These are phyloP conservation scores for Cytospora chrysosperma DNA, from an alignment of 2,329 filamentous ascomycete species.

Conservation along the genomic window DNA sequence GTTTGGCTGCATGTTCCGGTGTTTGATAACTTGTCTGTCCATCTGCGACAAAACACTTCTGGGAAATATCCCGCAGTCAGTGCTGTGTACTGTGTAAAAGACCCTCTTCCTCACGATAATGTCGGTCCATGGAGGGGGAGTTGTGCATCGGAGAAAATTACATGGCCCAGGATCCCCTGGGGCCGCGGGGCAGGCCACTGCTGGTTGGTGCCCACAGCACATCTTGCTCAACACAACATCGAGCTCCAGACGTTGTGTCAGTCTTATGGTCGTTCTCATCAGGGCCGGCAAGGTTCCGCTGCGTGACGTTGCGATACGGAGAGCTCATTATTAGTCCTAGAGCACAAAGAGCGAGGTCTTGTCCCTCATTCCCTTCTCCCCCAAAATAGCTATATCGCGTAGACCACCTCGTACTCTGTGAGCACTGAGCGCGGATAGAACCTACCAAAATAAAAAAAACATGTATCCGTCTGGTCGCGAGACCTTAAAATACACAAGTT, in stretches of 20 bases:
- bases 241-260: not conserved
- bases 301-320: not conserved
- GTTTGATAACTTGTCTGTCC: conserved; percentile 15
- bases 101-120: not conserved
- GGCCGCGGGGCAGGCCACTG: not conserved
- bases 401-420: not conserved
- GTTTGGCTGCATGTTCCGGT: not conserved
- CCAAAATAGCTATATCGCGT: too few species aligned
- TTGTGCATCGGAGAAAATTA: not conserved
- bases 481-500: not conserved
- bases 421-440: not conserved
- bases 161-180: not conserved
- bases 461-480: conserved; percentile 7
- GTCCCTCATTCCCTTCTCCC: not conserved
- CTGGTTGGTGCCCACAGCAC: not conserved
- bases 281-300: not conserved
- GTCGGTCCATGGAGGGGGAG: not conserved
- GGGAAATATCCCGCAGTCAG: not conserved
- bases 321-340: not conserved
- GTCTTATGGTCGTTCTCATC: not conserved
- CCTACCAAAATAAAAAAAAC: too few species aligned
- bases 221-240: not conserved
- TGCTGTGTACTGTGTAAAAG: not conserved
- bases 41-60: conserved; percentile 1
- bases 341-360: not conserved